Evolutionary conservation across 2,329 filamentous ascomycete species (phyloP).

Genomic region (Epicoccum sorghinum): DNA sequence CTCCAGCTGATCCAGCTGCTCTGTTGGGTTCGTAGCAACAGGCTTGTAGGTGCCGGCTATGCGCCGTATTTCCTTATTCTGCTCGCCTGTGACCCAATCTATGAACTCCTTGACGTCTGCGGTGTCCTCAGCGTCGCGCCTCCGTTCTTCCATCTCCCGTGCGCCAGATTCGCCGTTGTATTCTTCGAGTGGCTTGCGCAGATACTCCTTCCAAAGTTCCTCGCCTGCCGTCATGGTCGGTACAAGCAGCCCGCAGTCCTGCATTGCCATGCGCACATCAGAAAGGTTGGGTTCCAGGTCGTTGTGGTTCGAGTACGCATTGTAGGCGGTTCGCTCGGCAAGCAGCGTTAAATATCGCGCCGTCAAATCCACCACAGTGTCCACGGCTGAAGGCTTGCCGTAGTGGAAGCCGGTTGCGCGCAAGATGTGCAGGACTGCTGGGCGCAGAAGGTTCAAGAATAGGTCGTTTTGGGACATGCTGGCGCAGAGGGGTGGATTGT

Average conservation of each 20-base stretch:
- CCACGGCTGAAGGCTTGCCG: conserved; percentile 79
- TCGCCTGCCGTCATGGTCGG: conserved; percentile 71
- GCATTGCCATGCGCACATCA: conserved; percentile 84
- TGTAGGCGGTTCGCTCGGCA: conserved; percentile 72
- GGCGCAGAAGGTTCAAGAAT: conserved; percentile 81
- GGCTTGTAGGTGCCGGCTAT: conserved; percentile 71
- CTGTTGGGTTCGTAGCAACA: conserved; percentile 47
- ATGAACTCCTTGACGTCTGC: conserved; percentile 79
- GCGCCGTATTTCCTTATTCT: conserved; percentile 80
- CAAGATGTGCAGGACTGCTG: conserved; percentile 86
- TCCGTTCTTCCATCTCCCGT: conserved; percentile 51
- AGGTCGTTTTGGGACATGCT: conserved; percentile 53
- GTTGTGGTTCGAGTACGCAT: conserved; percentile 73
- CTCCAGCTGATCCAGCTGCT: conserved; percentile 53
- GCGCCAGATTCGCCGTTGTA: conserved; percentile 49
- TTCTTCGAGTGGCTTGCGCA: conserved; percentile 53
- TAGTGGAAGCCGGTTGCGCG: conserved; percentile 89
- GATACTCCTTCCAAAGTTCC: conserved; percentile 66
- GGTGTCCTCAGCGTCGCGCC: conserved; percentile 71
- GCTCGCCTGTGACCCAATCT: conserved; percentile 75
- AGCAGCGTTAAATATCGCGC: conserved; percentile 80
- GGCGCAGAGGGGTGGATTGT: conserved; percentile 13
- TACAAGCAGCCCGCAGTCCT: conserved; percentile 76
- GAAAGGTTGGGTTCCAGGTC: conserved; percentile 69
- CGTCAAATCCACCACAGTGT: conserved; percentile 85